Percentiles rank a stretch among this genome's conserved stretches.
Evolutionary conservation across 306 rosid species (phyloP).

Genomic region (Prunus mume): DNA sequence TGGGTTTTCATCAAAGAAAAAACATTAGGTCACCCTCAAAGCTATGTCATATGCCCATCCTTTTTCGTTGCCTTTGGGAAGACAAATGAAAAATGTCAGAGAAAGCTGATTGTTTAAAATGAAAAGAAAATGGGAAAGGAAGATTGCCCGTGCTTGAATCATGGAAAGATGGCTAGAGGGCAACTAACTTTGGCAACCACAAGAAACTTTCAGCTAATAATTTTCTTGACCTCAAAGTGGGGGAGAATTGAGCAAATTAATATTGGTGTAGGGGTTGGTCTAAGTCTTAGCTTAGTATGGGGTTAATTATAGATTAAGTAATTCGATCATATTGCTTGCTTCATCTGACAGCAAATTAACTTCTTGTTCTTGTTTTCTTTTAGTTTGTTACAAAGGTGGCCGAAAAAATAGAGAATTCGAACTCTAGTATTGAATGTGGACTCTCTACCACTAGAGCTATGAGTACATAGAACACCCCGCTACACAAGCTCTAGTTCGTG

Average conservation of each 20-base stretch:
- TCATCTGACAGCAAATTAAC: conserved; percentile 14
- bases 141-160: conserved; percentile 18
- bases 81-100: conserved; percentile 14
- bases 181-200: conserved; percentile 1
- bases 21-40: conserved; percentile 46
- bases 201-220: not conserved
- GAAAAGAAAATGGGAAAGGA: not conserved
- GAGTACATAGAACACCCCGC: not conserved
- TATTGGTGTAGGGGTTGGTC: not conserved
- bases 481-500: too few relatives aligned
- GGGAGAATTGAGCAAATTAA: not conserved
- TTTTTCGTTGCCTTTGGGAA: conserved; percentile 29
- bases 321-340: conserved; percentile 16
- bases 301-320: conserved; percentile 16
- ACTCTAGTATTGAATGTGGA: not conserved
- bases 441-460: not conserved
- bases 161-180: conserved; percentile 11
- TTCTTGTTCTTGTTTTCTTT: not conserved
- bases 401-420: not conserved
- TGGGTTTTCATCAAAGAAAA: conserved; percentile 32
- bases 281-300: not conserved
- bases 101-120: conserved; percentile 1
- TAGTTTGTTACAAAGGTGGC: not conserved
- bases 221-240: conserved; percentile 6
- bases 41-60: conserved; percentile 39